A percentile compares a stretch with the other conserved stretches of the same genome.
phyloP scores from a whole-genome alignment of 441 rosid species.

The Raphanus hybrid region DNA sequence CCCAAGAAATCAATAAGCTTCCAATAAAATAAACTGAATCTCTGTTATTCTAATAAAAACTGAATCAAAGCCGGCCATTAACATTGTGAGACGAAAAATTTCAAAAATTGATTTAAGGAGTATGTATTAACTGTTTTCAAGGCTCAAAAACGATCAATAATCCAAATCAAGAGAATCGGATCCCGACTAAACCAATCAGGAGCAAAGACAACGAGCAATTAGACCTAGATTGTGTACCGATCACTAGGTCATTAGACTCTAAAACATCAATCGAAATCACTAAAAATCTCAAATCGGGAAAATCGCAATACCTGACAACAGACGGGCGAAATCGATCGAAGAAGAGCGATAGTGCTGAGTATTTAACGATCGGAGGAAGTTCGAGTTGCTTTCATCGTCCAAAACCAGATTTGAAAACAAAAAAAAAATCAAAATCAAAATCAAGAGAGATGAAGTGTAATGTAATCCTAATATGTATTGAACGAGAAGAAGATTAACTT shows the following conservation, averaged over 20 bases:
- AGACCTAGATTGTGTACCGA: background rate
- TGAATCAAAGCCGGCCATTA: too few species aligned
- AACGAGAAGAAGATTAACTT: slow-evolving; percentile 23
- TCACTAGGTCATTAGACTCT: background rate
- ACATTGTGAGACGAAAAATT: too few species aligned
- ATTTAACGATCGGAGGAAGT: slow-evolving; percentile 68
- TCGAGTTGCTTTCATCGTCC: slow-evolving; percentile 50
- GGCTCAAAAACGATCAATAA: background rate
- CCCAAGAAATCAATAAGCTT: background rate
- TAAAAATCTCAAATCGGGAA: background rate
- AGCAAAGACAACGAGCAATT: background rate
- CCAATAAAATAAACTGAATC: background rate
- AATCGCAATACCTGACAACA: slow-evolving; percentile 48
- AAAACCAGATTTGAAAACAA: background rate
- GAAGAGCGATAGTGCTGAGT: slow-evolving; percentile 72
- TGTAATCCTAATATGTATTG: background rate
- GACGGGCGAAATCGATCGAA: slow-evolving; percentile 63
- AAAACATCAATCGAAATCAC: slow-evolving; percentile 8
- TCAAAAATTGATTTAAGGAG: background rate
- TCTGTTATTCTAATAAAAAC: background rate
- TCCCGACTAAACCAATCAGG: background rate
- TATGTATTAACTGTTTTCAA: background rate
- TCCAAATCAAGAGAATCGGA: background rate
- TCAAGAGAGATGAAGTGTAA: background rate
- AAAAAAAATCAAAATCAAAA: slow-evolving; percentile 1